Base-by-base conservation (phyloP, 2,329 filamentous ascomycete species). In the Acrocalymma vagum region DNA sequence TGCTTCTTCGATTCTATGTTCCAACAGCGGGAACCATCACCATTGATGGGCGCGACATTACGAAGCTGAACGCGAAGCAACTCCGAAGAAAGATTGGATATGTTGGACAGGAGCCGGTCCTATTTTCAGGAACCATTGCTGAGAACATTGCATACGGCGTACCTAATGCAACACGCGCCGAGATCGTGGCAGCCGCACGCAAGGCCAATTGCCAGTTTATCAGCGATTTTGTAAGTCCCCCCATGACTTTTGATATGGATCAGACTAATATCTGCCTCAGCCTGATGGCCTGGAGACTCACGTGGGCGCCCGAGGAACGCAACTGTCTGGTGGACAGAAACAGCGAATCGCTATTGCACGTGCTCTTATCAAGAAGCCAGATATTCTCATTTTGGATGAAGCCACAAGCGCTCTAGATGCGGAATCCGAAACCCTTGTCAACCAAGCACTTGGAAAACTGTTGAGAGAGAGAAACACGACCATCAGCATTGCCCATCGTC, bases 121-220 rank as follows among this genome's bases (percentile, higher is more conserved):
- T 99, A 4, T 92, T 94, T 70, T 92, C 88, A 1, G 90, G 89
- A 23, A 87, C 87, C 0, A 87, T 94, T 51, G 87, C 88, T 3
- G 88, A 94, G 66, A 94, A 95, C 60, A 97, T 99, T 56, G 81
- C 91, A 0, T 99, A 99, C 62, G 94, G 93, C 42, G 87, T 85
- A 43, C 93, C 93, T 1, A 70, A 82, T 30, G 93, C 94, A 1
- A 85, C 85, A 3, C 80, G 88, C 37, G 77, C 82, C 21, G 90
- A 96, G 57, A 94, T 99, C 42, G 81, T 96, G 43, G 81, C 84
- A 14, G 95, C 94, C 6, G 94, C 94, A 4, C 82, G 89, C 48
- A 88, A 93, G 67, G 94, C 94, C 38, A 99, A 99, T 70, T 99
- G 94, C 69, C 87, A 88, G 58, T 99, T 99, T 65, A 96, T 99